phyloP scores from a whole-genome alignment of 495 filamentous ascomycete genomes.

The Penicillium bialowiezense region DNA sequence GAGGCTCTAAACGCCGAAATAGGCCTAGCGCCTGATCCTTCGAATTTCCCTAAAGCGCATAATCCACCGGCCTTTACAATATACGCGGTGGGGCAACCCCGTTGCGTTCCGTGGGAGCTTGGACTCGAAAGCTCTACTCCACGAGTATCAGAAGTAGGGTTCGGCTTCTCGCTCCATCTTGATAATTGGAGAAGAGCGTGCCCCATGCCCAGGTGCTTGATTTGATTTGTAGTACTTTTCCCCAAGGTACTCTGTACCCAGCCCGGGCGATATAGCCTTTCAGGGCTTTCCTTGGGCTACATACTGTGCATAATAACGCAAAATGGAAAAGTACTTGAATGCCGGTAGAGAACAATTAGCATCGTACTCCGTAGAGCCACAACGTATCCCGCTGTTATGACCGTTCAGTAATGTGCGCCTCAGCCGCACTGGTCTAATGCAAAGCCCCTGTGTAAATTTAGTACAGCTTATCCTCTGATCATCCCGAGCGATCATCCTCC shows the following conservation, averaged over 20 bases:
- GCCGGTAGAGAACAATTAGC: too few species aligned
- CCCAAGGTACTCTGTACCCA: slow-evolving; percentile 1
- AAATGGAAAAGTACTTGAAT: too few species aligned
- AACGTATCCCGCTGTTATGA: not conserved
- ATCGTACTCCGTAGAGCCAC: not conserved
- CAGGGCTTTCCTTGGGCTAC: too few species aligned
- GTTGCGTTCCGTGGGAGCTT: slow-evolving; percentile 24
- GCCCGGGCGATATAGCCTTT: not conserved
- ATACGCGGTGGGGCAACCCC: slow-evolving; percentile 20
- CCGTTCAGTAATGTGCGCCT: slow-evolving; percentile 14
- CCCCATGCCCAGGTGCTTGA: too few species aligned
- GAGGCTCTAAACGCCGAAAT: not conserved
- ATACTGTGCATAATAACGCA: too few species aligned
- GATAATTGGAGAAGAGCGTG: not conserved
- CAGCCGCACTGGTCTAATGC: slow-evolving; percentile 21
- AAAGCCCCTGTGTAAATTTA: slow-evolving; percentile 16
- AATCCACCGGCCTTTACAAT: not conserved
- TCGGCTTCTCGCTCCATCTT: not conserved
- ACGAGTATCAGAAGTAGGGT: slow-evolving; percentile 9
- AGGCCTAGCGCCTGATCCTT: slow-evolving; percentile 13
- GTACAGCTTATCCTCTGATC: slow-evolving; percentile 27
- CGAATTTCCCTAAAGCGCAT: slow-evolving; percentile 14
- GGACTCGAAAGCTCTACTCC: slow-evolving; percentile 9
- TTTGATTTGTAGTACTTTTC: too few species aligned
- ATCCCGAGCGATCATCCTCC: slow-evolving; percentile 31